Evolutionary conservation across 495 filamentous ascomycete species (phyloP).

Genomic region (Penicillium paradoxum): DNA sequence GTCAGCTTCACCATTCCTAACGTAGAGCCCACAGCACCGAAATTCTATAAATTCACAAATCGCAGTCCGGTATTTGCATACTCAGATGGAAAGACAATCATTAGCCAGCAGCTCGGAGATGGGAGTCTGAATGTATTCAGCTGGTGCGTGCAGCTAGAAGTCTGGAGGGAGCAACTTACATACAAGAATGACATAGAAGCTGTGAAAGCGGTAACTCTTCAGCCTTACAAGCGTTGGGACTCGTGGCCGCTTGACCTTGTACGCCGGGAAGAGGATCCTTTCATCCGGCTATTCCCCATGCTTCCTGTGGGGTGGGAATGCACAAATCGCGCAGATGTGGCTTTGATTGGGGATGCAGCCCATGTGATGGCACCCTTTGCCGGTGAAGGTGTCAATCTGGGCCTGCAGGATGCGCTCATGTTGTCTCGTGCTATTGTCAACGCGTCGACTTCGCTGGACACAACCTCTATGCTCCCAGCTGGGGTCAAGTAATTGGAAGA

Average conservation of each 20-base stretch:
- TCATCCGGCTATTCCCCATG: constrained; percentile 38
- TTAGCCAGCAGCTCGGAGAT: constrained; percentile 17
- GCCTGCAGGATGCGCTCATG: constrained; percentile 49
- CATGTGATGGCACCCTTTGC: constrained; percentile 58
- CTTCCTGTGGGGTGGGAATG: constrained; percentile 49
- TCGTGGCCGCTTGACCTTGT: constrained; percentile 16
- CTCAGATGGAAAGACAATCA: constrained; percentile 8
- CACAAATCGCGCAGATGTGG: constrained; percentile 35
- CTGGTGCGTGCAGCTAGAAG: not conserved
- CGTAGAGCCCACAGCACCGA: too few species aligned
- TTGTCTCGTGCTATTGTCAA: constrained; percentile 38
- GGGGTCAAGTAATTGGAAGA: constrained; percentile 7
- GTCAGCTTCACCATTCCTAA: too few species aligned
- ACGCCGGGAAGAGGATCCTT: constrained; percentile 2
- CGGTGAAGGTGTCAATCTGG: constrained; percentile 52
- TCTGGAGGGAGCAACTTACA: constrained; percentile 3
- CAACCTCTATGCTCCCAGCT: not conserved
- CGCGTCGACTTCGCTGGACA: constrained; percentile 1
- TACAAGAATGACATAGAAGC: not conserved
- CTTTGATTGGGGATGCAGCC: constrained; percentile 55
- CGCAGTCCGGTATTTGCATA: constrained; percentile 11
- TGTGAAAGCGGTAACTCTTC: constrained; percentile 1
- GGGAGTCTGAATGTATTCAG: constrained; percentile 12
- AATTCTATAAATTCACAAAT: constrained; percentile 1
- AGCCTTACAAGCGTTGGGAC: constrained; percentile 24